A percentile compares a stretch with the other conserved stretches of the same genome.
Conservation (phyloP, 2,329 filamentous ascomycete genomes). For the Pseudophaeomoniella oleicola region DNA sequence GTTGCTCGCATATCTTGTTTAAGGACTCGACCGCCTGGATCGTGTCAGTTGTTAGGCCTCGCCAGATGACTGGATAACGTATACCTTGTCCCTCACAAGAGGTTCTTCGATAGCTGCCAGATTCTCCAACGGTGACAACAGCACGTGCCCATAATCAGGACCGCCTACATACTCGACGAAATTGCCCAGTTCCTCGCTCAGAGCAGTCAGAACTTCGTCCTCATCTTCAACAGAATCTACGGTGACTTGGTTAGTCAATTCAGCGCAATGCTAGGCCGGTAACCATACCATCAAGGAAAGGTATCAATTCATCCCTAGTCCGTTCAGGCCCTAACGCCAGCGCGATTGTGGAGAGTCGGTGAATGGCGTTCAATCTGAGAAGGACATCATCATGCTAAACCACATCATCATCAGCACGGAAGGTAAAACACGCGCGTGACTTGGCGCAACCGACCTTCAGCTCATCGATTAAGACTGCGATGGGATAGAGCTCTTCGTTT, state of each 20-base stretch:
- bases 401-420: slow-evolving; percentile 10
- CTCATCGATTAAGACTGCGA: slow-evolving; percentile 98
- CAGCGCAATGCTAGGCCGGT: too few species aligned
- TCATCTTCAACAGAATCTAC: slow-evolving; percentile 97
- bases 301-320: slow-evolving; percentile 95
- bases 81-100: slow-evolving; percentile 91
- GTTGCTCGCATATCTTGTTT: slow-evolving; percentile 94
- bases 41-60: slow-evolving; percentile 1
- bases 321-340: slow-evolving; percentile 89
- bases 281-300: slow-evolving; percentile 94
- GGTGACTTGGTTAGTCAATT: not conserved
- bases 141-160: slow-evolving; percentile 83
- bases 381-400: slow-evolving; percentile 92
- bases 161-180: slow-evolving; percentile 98
- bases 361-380: slow-evolving; percentile 94
- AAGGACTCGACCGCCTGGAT: slow-evolving; percentile 86
- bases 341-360: slow-evolving; percentile 94
- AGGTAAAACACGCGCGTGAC: not conserved
- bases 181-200: slow-evolving; percentile 90
- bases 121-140: slow-evolving; percentile 94
- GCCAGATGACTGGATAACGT: not conserved
- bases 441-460: slow-evolving; percentile 59
- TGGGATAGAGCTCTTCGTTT: slow-evolving; percentile 98
- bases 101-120: slow-evolving; percentile 97
- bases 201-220: slow-evolving; percentile 90